These are phyloP conservation scores for Salix dunnii DNA, from an alignment of 345 rosid species.

Conservation along the genomic window DNA sequence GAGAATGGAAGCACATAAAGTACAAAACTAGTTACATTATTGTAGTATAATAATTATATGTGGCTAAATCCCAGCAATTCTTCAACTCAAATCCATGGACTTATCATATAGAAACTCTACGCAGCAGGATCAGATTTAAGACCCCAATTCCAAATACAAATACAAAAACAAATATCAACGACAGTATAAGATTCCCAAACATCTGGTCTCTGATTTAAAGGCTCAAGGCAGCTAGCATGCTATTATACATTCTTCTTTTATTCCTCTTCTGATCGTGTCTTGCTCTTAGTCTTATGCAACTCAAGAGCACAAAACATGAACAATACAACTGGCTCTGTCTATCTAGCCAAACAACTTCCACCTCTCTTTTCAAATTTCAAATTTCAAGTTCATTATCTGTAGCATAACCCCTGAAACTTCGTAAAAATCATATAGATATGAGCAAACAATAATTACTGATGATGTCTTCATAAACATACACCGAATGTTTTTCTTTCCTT, in stretches of 20 bases:
- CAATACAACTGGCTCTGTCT: not conserved
- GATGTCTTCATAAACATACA: no score
- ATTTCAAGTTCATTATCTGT: not conserved
- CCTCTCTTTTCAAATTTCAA: not conserved
- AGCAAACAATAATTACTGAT: no score
- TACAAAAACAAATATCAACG: not conserved
- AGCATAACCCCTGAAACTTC: not conserved
- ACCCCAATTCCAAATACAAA: not conserved
- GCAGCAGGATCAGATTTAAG: not conserved
- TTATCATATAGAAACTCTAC: not conserved
- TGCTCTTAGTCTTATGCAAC: not conserved
- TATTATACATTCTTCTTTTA: not conserved
- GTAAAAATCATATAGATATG: no score
- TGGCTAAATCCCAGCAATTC: not conserved
- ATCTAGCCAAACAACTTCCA: not conserved
- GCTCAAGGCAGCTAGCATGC: not conserved
- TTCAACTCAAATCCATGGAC: not conserved
- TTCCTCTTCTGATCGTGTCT: not conserved
- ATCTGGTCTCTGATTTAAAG: not conserved
- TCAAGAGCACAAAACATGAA: not conserved
- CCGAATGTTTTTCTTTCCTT: no score
- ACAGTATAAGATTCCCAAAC: not conserved
- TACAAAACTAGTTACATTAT: not conserved
- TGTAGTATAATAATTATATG: not conserved
- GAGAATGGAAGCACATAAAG: not conserved